Percentiles rank a stretch among this genome's conserved stretches.
These are phyloP conservation scores for Phaeosphaeriaceae sp. DNA, from an alignment of 2,329 filamentous ascomycete genomes.

Conservation along the genomic window DNA sequence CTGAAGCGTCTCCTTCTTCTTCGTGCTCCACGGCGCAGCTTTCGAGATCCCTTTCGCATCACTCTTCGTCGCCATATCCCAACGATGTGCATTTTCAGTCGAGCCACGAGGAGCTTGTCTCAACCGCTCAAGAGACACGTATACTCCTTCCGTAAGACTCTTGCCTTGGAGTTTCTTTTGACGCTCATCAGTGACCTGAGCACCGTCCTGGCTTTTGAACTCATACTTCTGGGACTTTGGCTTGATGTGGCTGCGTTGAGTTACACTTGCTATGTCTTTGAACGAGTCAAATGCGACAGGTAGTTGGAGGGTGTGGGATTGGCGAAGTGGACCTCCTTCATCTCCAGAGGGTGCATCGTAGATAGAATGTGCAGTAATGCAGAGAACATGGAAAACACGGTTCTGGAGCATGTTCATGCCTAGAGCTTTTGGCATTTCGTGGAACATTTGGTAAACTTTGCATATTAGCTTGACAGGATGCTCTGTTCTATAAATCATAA, in stretches of 20 bases:
- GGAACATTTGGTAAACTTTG: conserved; percentile 70
- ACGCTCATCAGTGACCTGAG: conserved; percentile 1
- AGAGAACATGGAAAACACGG: conserved; percentile 72
- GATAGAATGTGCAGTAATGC: conserved; percentile 59
- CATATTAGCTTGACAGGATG: conserved; percentile 11
- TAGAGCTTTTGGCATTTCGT: conserved; percentile 58
- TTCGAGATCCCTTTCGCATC: conserved; percentile 67
- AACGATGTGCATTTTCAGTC: conserved; percentile 56
- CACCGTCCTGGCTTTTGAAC: conserved; percentile 7
- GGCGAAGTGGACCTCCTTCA: conserved; percentile 48
- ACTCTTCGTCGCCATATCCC: conserved; percentile 80
- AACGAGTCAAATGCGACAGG: conserved; percentile 63
- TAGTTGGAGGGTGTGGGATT: conserved; percentile 53
- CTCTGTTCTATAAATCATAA: too few relatives aligned
- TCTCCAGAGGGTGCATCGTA: conserved; percentile 7
- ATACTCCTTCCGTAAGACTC: conserved; percentile 64
- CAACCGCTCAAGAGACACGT: conserved; percentile 68
- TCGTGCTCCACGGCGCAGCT: conserved; percentile 62
- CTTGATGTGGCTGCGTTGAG: conserved; percentile 21
- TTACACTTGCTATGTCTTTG: conserved; percentile 15
- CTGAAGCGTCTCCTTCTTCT: conserved; percentile 17
- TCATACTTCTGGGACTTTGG: conserved; percentile 1
- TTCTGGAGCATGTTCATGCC: conserved; percentile 63
- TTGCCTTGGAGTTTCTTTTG: conserved; percentile 51
- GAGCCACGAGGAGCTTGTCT: conserved; percentile 11